Evolutionary conservation across 1,284 basidiomycete species (phyloP), one percentile per base, ranked within the genome.

Genomic region (Limonomyces culmigenus): DNA sequence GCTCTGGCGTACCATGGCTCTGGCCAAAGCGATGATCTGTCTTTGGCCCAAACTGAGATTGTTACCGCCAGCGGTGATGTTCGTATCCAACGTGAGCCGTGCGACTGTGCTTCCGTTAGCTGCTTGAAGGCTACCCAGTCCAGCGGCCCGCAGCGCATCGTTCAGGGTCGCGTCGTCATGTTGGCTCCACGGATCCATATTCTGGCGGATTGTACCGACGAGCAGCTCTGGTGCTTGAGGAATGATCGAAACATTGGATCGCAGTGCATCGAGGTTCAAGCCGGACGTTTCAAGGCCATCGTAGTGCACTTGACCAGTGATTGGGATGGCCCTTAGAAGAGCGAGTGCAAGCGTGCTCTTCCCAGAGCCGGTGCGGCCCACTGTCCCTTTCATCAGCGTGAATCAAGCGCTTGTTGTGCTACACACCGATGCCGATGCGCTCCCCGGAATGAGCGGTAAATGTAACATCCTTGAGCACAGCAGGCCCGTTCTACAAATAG

Each of bases 311-410:
- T 48, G 49, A 8, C 63, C 63, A 13, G 51, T 49, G 6, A 58
- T 62, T 4, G 58, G 56, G 32, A 65, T 54, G 47, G 61, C 53
- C 12, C 62, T 50, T 5, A 65, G 47, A 2, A 66, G 47, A 1
- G 63, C 58, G 15, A 66, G 44, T 2, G 59, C 55, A 34, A 65
- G 40, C 5, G 59, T 19, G 37, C 65, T 67, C 58, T 85, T 84
- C 33, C 79, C 80, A 42, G 70, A 74, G 11, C 80, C 81, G 0
- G 80, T 84, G 25, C 80, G 62, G 15, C 80, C 79, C n/a, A 77
- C 72, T 70, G 36, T 8, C 8, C 8, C n/a, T 27, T 8, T 32
- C n/a, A 14, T 25, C 6, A 32, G 29, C 27, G 3, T 34, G n/a
- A n/a, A n/a, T n/a, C n/a, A n/a, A n/a, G n/a, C n/a, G n/a, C n/a